Evolutionary conservation across 768 basidiomycete species (phyloP), one percentile per base, ranked within the genome.

Genomic region (Boletus rubropictus): DNA sequence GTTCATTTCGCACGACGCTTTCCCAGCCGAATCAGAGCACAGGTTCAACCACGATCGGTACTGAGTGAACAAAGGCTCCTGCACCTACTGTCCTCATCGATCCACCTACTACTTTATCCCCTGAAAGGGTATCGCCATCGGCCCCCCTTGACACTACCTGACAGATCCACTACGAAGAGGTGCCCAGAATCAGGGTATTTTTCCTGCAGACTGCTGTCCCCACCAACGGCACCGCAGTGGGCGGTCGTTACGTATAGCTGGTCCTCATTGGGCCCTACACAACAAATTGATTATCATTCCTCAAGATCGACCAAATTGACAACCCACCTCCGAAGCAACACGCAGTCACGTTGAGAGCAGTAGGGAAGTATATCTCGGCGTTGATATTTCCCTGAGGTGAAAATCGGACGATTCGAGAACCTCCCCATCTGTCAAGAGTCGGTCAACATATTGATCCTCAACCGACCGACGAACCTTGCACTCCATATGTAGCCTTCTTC

Each of bases 401-500:
- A 54, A 80, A 83, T 41, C 82, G 71, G 37, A 79, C 66, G 44
- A 85, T 71, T 47, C 72, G 57, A 36, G 81, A 83, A 20, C 78
- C 81, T 48, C 79, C 81, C 82, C 82, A 84, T 43, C 83, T 83
- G 37, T n/a, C 33, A 33, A 36, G 15, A 32, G 25, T 46, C 22
- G 20, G 39, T 10, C 7, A 49, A 24, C 6, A 27, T 20, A 18
- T 32, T 34, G 5, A 33, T n/a, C 44, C 21, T 44, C 42, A 41
- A 24, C 62, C 7, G 27, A 75, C 67, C 36, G 8, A 61, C 52
- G 22, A 61, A 70, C 68, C 70, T 61, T 42, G 83, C 82, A 54
- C 81, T 80, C 83, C 84, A 86, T 42, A 84, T 66, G 36, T 74
- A 74, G 5, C 84, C 84, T 39, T 79, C 77, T 37, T 60, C 68